These are phyloP conservation scores for Fusarium chaquense DNA, from an alignment of 2,329 filamentous ascomycete genomes.

Conservation along the genomic window DNA sequence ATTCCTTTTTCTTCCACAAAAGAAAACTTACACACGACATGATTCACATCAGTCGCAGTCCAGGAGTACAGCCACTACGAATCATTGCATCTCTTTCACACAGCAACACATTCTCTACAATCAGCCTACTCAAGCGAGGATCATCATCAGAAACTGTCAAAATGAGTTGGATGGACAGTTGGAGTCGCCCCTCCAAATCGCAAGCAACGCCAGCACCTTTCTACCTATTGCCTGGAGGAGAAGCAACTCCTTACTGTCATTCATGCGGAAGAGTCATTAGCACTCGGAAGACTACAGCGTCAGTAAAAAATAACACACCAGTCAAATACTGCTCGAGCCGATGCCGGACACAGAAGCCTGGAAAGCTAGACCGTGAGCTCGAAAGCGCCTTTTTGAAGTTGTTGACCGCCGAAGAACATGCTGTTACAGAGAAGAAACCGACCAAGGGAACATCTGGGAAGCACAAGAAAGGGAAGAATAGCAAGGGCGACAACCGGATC, in stretches of 20 bases:
- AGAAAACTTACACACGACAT: not conserved
- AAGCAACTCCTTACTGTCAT: slow-evolving; percentile 66
- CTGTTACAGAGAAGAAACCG: slow-evolving; percentile 42
- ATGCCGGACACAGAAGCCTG: slow-evolving; percentile 65
- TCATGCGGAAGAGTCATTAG: slow-evolving; percentile 69
- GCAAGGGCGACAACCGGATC: slow-evolving; percentile 47
- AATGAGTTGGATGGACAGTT: slow-evolving; percentile 60
- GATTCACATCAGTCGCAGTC: not conserved
- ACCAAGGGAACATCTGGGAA: slow-evolving; percentile 53
- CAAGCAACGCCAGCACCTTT: slow-evolving; percentile 63
- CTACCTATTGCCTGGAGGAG: slow-evolving; percentile 62
- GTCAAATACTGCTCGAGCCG: slow-evolving; percentile 68
- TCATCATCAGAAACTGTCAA: not conserved
- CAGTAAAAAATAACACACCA: slow-evolving; percentile 40
- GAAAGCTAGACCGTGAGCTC: slow-evolving; percentile 63
- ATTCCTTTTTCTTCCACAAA: not conserved
- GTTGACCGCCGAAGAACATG: slow-evolving; percentile 35
- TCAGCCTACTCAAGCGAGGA: not conserved
- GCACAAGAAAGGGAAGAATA: slow-evolving; percentile 57
- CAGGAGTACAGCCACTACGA: rapidly evolving
- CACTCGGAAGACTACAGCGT: slow-evolving; percentile 48
- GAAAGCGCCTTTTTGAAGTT: slow-evolving; percentile 61
- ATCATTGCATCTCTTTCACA: rapidly evolving
- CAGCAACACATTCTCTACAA: not conserved
- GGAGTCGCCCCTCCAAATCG: slow-evolving; percentile 55